phyloP scores from a whole-genome alignment of 768 basidiomycete species.

The Podaxis rugospora region DNA sequence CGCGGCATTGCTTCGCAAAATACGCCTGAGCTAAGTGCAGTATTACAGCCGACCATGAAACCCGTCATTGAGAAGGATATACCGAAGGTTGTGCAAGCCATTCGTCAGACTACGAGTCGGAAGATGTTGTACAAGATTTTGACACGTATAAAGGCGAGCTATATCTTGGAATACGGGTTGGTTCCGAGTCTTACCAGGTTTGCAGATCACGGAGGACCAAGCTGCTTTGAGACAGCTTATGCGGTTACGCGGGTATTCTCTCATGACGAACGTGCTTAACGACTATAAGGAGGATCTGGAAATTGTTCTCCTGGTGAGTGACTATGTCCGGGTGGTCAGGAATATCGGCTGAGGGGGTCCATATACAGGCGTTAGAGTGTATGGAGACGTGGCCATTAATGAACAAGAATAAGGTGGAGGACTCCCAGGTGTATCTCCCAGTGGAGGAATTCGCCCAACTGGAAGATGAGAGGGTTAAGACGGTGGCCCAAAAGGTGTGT shows the following conservation, averaged over 20 bases:
- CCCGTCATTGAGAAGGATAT: conserved; percentile 76
- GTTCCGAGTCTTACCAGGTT: not conserved
- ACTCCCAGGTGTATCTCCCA: conserved; percentile 59
- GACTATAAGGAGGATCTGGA: conserved; percentile 72
- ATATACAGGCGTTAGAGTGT: conserved; percentile 53
- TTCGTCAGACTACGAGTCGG: conserved; percentile 82
- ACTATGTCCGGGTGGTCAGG: conserved; percentile 37
- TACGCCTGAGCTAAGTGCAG: not conserved
- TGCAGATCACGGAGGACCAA: conserved; percentile 80
- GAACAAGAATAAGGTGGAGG: conserved; percentile 88
- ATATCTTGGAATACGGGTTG: not conserved
- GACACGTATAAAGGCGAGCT: conserved; percentile 71
- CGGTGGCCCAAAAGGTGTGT: conserved; percentile 59
- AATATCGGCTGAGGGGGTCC: not conserved
- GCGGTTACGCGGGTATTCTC: conserved; percentile 87
- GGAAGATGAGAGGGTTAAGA: conserved; percentile 52
- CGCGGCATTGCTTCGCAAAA: not conserved
- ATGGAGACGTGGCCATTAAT: conserved; percentile 79
- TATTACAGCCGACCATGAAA: conserved; percentile 65
- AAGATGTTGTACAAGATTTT: conserved; percentile 82
- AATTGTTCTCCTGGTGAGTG: conserved; percentile 62
- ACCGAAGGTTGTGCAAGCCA: conserved; percentile 87
- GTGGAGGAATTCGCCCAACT: conserved; percentile 51
- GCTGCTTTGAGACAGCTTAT: conserved; percentile 78
- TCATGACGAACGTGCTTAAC: conserved; percentile 85